Evolutionary conservation across 768 basidiomycete genomes (phyloP), one percentile per base, ranked within the genome.

Genomic region (Tubosaeta sp.): DNA sequence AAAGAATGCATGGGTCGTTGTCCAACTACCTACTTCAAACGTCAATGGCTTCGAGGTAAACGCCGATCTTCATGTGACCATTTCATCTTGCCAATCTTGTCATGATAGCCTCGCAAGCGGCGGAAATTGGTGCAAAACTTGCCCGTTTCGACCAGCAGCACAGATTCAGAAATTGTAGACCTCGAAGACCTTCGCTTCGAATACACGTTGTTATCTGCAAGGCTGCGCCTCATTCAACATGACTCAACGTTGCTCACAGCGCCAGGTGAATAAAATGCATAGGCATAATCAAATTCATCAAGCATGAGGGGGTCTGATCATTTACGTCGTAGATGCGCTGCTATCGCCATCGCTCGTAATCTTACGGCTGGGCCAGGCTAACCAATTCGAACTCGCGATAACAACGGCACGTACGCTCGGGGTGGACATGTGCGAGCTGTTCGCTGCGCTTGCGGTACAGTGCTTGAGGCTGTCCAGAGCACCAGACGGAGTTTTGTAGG

Each of bases 401-500:
- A 70, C 82, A 6, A 80, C 84, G 27, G 94, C 91, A 3, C 78
- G 81, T 32, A 81, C 80, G 42, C 79, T 97, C 38, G 76, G 82
- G 32, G 82, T 92, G 38, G 91, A 97, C 66, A 90, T 97, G 88
- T 83, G 84, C 4, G 87, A 91, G 56, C 62, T 95, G 11, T 95
- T 98, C 63, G 79, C 81, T 38, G 77, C 82, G 56, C 71, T 98
- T 56, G 84, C 92, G 0, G 74, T 73, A 34, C 85, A 91, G 63
- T 97, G 94, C 67, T 69, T 95, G 43, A 82, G 85, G 52, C 72
- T 97, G 39, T 79, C 86, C 53, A 80, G 76, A 60, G 79, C 81
- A 53, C 76, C 82, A 6, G 81, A 85, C 59, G 68, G 76, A 8
- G 71, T 80, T 48, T 63, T 83, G 88, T 88, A 67, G 60, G 79